Percentiles rank a stretch among this genome's conserved stretches.
Conservation (phyloP, 2,329 filamentous ascomycete genomes). For the Pseudofabraea citricarpa region DNA sequence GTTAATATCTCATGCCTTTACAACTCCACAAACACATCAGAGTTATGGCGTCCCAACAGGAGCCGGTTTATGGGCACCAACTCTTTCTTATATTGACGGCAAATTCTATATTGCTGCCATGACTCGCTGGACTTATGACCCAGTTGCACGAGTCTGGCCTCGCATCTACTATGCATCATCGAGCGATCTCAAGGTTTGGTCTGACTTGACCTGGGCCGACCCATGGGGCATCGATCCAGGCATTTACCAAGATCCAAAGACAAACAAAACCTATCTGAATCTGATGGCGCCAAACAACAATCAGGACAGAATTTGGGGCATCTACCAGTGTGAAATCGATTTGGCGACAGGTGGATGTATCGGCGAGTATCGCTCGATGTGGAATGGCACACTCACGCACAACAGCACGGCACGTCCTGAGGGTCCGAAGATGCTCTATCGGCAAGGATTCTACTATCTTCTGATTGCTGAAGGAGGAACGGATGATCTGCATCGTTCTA, state of each 20-base stretch:
- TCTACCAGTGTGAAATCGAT: slow-evolving; percentile 10
- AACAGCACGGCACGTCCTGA: slow-evolving; percentile 5
- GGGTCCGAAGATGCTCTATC: slow-evolving; percentile 9
- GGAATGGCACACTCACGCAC: slow-evolving; percentile 10
- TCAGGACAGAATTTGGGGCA: slow-evolving; percentile 10
- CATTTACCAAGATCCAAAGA: slow-evolving; percentile 9
- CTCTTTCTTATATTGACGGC: slow-evolving; percentile 7
- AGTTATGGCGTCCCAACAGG: slow-evolving; percentile 9
- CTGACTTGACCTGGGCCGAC: slow-evolving; percentile 8
- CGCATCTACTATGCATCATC: slow-evolving; percentile 12
- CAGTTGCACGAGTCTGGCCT: slow-evolving; percentile 13
- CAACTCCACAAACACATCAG: slow-evolving; percentile 7
- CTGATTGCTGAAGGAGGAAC: slow-evolving; percentile 12
- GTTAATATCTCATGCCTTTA: slow-evolving; percentile 23
- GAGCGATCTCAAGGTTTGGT: slow-evolving; percentile 7
- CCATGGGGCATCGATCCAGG: slow-evolving; percentile 12
- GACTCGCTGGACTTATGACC: slow-evolving; percentile 14
- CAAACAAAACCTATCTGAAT: slow-evolving; percentile 8
- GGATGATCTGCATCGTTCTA: slow-evolving; percentile 8
- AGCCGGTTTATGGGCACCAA: slow-evolving; percentile 11
- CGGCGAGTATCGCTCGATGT: slow-evolving; percentile 10
- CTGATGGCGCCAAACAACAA: slow-evolving; percentile 13
- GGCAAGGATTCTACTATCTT: slow-evolving; percentile 10
- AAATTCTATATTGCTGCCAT: slow-evolving; percentile 8
- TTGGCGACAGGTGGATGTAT: slow-evolving; percentile 9